Evolutionary conservation across 140 eudicot species (phyloP), one percentile per base, ranked within the genome.

Genomic region (Anethum foeniculum): DNA sequence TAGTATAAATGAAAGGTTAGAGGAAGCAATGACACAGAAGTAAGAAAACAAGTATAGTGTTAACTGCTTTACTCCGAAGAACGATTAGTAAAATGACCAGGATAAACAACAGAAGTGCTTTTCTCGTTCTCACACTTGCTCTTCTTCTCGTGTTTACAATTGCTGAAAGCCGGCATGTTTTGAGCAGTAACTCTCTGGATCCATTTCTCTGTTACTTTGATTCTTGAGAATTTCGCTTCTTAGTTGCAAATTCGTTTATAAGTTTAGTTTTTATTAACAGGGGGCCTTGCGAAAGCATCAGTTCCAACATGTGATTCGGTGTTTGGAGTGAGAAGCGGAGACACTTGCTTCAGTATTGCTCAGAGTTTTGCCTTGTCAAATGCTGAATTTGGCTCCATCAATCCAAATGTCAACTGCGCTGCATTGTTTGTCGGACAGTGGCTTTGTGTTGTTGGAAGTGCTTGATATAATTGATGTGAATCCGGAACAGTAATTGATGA

Each of bases 341-440:
- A 84, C 32, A 89, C 86, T 81, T 87, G 93, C 86, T 80, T 81
- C 73, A 21, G 84, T 18, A 77, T 90, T 19, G 81, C 91, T 51
- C 10, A 81, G 36, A 46, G 81, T 5, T 65, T 78, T 49, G 68
- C 68, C 76, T 28, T 90, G 77, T 78, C 84, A 13, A n/a, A 75
- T 49, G 79, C 49, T 2, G 36, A 68, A 1, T 88, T 88, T 71
- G 77, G 76, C n/a, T 81, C 87, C 13, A 86, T 88, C n/a, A 90
- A 90, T 81, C 94, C 91, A 0, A 88, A 86, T 72, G 79, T 90
- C 85, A 77, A 77, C 28, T 86, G 90, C 39, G 58, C 41, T 27
- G 34, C 79, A 3, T 80, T 86, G 85, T 87, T 87, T 27, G 84
- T 87, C 48, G 87, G 89, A 64, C 90, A 87, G 46, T 85, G 93